These are phyloP conservation scores for Sporothrix humicola DNA, from an alignment of 2,329 filamentous ascomycete genomes.

Conservation along the genomic window DNA sequence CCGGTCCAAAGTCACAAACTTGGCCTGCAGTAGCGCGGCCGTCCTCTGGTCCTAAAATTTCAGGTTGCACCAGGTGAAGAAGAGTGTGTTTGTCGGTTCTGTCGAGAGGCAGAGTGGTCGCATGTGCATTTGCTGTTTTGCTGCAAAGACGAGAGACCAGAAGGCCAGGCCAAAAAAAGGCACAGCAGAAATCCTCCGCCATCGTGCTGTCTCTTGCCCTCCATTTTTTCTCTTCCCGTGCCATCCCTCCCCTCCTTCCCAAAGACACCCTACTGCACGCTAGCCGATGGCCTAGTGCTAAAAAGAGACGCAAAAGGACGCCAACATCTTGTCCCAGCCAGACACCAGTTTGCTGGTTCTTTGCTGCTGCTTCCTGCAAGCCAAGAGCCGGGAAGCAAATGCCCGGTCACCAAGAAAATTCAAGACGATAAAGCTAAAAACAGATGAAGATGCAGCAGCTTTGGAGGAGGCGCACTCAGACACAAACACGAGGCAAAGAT, in stretches of 20 bases:
- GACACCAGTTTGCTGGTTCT: background rate
- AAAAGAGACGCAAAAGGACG: background rate
- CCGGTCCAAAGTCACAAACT: background rate
- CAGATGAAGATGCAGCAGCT: background rate
- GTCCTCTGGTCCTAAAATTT: background rate
- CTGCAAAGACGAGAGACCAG: background rate
- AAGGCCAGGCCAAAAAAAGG: slow-evolving; percentile 1
- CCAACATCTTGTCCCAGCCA: background rate
- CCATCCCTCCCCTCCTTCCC: slow-evolving; percentile 10
- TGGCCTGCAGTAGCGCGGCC: slow-evolving; percentile 27
- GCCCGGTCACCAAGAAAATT: background rate
- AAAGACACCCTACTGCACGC: slow-evolving; percentile 17
- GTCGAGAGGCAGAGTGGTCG: background rate
- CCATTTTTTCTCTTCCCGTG: slow-evolving; percentile 7
- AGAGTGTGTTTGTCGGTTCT: background rate
- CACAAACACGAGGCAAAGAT: background rate
- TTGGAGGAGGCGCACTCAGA: background rate
- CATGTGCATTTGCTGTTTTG: background rate
- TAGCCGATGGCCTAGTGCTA: slow-evolving; percentile 17
- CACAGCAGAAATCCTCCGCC: slow-evolving; percentile 4
- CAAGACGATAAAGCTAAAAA: background rate
- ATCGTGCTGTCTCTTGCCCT: background rate
- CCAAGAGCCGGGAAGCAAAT: slow-evolving; percentile 10
- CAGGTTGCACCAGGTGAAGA: background rate
- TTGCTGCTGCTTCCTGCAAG: background rate